Conservation (phyloP, 208 protist genomes). For the Crithidia thermophila region DNA sequence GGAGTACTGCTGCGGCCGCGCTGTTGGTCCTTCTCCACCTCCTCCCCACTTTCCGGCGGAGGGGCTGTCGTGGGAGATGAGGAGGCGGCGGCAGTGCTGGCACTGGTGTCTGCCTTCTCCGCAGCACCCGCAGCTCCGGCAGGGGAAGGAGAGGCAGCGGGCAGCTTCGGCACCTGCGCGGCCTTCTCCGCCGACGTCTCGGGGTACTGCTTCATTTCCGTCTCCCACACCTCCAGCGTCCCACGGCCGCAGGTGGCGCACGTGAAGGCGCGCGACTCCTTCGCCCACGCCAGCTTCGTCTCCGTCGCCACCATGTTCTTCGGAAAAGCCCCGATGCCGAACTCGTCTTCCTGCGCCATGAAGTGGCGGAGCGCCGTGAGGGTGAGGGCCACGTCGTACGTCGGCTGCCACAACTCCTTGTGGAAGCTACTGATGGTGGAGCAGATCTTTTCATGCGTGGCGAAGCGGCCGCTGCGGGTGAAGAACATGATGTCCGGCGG, state of each 20-base stretch:
- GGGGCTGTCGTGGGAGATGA: too few relatives aligned
- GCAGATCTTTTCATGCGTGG: constrained; percentile 84
- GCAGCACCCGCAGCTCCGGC: neutral
- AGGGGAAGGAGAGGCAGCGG: neutral
- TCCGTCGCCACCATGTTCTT: constrained; percentile 35
- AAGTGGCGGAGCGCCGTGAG: constrained; percentile 77
- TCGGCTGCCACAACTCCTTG: constrained; percentile 87
- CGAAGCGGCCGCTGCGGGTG: constrained; percentile 89
- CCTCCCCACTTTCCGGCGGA: too few relatives aligned
- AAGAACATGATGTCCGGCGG: constrained; percentile 91
- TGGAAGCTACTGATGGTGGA: constrained; percentile 89
- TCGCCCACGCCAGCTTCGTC: constrained; percentile 48
- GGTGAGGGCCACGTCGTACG: constrained; percentile 72
- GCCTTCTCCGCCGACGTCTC: constrained; percentile 32
- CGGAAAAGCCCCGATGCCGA: constrained; percentile 66
- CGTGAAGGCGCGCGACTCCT: constrained; percentile 50
- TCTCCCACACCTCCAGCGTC: constrained; percentile 43
- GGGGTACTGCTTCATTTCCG: constrained; percentile 57
- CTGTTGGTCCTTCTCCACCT: too few relatives aligned
- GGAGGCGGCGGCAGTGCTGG: too few relatives aligned
- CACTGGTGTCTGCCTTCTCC: neutral
- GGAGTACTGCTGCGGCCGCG: too few relatives aligned
- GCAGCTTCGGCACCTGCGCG: constrained; percentile 28
- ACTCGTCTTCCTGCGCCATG: constrained; percentile 86
- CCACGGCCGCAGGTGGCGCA: constrained; percentile 41